phyloP scores from a whole-genome alignment of 495 filamentous ascomycete genomes.

The Penicillium cosmopolitanum region DNA sequence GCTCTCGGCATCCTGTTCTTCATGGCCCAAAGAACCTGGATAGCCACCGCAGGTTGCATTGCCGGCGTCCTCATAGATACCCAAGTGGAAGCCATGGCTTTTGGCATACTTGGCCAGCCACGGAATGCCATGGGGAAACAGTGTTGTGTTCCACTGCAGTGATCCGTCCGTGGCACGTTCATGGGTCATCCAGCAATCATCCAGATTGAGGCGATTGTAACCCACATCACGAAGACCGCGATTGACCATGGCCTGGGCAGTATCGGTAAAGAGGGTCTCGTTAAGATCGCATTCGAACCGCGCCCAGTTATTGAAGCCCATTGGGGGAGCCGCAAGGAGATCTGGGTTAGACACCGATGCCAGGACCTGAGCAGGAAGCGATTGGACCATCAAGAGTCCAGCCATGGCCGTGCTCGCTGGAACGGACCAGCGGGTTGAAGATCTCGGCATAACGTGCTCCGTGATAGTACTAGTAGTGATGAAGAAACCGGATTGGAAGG shows the following conservation, averaged over 20 bases:
- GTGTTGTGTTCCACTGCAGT: conserved; percentile 39
- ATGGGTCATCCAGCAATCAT: conserved; percentile 47
- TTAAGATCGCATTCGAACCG: conserved; percentile 48
- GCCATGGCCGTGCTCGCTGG: conserved; percentile 15
- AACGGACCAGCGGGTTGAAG: conserved; percentile 1
- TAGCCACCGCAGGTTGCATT: conserved; percentile 46
- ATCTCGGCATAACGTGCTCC: conserved; percentile 16
- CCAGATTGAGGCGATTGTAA: conserved; percentile 46
- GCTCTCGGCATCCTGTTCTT: conserved; percentile 40
- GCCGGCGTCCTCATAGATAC: conserved; percentile 47
- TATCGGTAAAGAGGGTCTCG: conserved; percentile 45
- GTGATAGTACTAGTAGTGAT: not conserved
- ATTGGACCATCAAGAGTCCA: conserved; percentile 20
- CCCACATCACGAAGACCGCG: conserved; percentile 43
- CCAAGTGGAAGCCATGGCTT: conserved; percentile 38
- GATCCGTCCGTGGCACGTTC: conserved; percentile 34
- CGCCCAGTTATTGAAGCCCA: conserved; percentile 52
- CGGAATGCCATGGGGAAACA: conserved; percentile 44
- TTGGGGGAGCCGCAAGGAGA: conserved; percentile 41
- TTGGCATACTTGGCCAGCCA: conserved; percentile 42
- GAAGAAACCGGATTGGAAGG: not conserved
- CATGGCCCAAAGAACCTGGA: conserved; percentile 41
- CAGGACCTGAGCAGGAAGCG: conserved; percentile 13
- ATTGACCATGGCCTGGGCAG: conserved; percentile 40
- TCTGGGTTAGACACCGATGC: conserved; percentile 22